These are phyloP conservation scores for Rutstroemia sp. DNA, from an alignment of 2,329 filamentous ascomycete genomes.

Conservation along the genomic window DNA sequence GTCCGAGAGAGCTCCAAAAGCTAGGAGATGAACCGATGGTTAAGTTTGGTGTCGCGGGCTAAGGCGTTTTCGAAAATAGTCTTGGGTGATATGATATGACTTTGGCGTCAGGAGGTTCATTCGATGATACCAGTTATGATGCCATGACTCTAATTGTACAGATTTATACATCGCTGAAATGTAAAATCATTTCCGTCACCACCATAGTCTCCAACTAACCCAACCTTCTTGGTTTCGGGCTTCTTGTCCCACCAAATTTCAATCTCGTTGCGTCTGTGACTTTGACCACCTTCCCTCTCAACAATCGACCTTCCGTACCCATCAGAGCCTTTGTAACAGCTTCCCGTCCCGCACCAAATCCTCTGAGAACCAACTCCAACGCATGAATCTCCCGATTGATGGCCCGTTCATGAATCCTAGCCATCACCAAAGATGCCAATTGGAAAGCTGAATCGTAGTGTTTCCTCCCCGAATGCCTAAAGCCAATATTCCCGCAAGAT, in stretches of 20 bases:
- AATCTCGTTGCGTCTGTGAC: constrained; percentile 82
- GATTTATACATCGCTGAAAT: constrained; percentile 5
- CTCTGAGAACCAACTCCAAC: constrained; percentile 74
- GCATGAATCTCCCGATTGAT: constrained; percentile 67
- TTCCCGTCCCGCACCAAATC: constrained; percentile 81
- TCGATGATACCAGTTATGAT: constrained; percentile 20
- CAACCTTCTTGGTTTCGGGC: constrained; percentile 75
- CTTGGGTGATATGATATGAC: constrained; percentile 6
- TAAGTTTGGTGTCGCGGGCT: no score
- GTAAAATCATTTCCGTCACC: constrained; percentile 4
- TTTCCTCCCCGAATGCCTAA: constrained; percentile 71
- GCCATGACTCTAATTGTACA: constrained; percentile 13
- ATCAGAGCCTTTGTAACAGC: constrained; percentile 84
- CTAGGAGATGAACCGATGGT: constrained; percentile 12
- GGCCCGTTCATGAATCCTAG: constrained; percentile 75
- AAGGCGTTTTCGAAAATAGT: constrained; percentile 11
- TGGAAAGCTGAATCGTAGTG: constrained; percentile 92
- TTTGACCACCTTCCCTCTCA: constrained; percentile 68
- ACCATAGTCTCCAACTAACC: constrained; percentile 18
- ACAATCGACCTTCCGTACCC: constrained; percentile 70
- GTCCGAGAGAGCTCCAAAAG: constrained; percentile 43
- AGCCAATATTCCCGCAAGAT: constrained; percentile 84
- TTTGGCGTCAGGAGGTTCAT: constrained; percentile 4
- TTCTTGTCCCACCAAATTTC: constrained; percentile 93
- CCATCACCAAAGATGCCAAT: constrained; percentile 74